Evolutionary conservation across 257 asterid species (phyloP).

Genomic region (Solanum pinnatisectum): DNA sequence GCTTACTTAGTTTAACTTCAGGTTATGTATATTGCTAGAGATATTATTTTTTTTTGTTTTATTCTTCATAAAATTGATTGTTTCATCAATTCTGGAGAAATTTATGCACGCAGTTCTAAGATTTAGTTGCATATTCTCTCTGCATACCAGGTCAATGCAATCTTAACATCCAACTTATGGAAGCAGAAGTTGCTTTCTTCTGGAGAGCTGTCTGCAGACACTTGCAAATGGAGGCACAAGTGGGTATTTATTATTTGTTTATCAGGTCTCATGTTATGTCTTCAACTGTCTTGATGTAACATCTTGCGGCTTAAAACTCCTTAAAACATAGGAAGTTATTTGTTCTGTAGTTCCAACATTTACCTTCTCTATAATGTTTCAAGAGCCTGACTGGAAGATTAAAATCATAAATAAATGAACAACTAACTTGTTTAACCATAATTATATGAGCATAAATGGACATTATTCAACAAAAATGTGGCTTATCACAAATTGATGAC

Average conservation of each 20-base stretch:
- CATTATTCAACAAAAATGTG: background rate
- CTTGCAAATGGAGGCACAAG: conserved; percentile 72
- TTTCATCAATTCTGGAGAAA: background rate
- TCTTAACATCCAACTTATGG: conserved; percentile 52
- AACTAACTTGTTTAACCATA: background rate
- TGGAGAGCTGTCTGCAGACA: conserved; percentile 86
- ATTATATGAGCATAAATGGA: background rate
- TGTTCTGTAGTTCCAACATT: background rate
- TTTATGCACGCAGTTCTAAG: background rate
- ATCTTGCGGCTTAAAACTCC: background rate
- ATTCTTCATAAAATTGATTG: background rate
- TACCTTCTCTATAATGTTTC: background rate
- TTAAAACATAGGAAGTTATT: background rate
- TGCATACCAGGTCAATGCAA: conserved; percentile 34
- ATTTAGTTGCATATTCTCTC: background rate
- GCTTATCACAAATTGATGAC: background rate
- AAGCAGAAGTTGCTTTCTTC: conserved; percentile 78
- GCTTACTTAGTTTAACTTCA: background rate
- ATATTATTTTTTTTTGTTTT: background rate
- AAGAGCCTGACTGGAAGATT: background rate
- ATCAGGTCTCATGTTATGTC: background rate
- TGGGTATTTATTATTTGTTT: conserved; percentile 25
- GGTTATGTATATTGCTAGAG: background rate
- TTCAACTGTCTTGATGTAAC: background rate
- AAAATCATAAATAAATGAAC: background rate